Conservation (phyloP, 2,329 filamentous ascomycete species). For the Tolypocladium pustulatum region DNA sequence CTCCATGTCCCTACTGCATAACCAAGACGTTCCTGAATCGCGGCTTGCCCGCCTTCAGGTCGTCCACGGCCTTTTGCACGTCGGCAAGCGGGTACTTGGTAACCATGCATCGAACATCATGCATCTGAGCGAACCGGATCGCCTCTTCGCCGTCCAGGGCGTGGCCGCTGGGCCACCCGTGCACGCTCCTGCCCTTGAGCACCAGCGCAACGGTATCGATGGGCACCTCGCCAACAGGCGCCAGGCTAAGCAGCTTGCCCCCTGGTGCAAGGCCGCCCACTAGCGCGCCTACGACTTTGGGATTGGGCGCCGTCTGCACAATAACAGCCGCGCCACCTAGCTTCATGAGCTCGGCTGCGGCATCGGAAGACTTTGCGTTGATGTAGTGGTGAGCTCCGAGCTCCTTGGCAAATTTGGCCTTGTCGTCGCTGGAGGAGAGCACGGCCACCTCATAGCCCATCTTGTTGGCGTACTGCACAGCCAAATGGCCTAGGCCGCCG, state of each 20-base stretch:
- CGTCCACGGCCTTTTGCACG: conserved; percentile 32
- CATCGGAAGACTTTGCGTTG: conserved; percentile 41
- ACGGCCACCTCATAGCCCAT: conserved; percentile 69
- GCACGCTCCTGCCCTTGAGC: conserved; percentile 44
- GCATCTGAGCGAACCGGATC: conserved; percentile 50
- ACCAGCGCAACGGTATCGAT: conserved; percentile 33
- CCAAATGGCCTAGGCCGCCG: conserved; percentile 67
- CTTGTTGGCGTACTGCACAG: conserved; percentile 63
- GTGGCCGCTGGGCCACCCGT: conserved; percentile 54
- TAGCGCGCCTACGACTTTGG: conserved; percentile 41
- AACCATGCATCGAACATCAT: conserved; percentile 53
- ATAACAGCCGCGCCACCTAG: conserved; percentile 53
- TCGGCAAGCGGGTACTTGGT: conserved; percentile 52
- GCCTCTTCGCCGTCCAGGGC: conserved; percentile 55
- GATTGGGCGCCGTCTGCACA: conserved; percentile 52
- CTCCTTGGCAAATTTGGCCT: conserved; percentile 52
- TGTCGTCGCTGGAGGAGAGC: conserved; percentile 54
- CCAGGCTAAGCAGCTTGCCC: conserved; percentile 51
- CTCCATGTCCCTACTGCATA: conserved; percentile 19
- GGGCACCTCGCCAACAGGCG: conserved; percentile 35
- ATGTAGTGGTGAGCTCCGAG: conserved; percentile 35
- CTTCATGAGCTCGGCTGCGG: conserved; percentile 35
- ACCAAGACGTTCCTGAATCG: conserved; percentile 34
- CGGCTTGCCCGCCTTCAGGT: conserved; percentile 28
- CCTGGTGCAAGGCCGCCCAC: conserved; percentile 39